Evolutionary conservation across 805 yeast species (phyloP).

Genomic region (Candida peoriensis): DNA sequence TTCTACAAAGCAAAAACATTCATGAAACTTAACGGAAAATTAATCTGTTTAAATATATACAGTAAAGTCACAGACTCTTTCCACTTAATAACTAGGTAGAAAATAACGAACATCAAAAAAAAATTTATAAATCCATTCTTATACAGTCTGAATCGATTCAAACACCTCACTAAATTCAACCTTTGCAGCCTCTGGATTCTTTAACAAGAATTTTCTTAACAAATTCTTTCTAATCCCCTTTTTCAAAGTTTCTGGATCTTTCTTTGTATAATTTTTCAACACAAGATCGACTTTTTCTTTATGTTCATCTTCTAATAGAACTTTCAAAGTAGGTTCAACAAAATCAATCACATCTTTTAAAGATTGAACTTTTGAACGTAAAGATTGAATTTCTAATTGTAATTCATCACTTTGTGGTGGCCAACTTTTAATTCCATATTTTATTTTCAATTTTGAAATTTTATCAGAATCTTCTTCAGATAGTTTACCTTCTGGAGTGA

Average conservation of each 20-base stretch:
- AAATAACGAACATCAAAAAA: too few relatives aligned
- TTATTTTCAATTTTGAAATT: slow-evolving; percentile 34
- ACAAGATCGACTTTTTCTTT: slow-evolving; percentile 33
- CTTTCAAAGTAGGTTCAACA: slow-evolving; percentile 31
- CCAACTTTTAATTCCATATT: slow-evolving; percentile 43
- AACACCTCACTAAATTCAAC: slow-evolving; percentile 17
- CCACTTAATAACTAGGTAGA: too few relatives aligned
- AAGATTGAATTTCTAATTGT: slow-evolving; percentile 31
- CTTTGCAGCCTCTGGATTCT: slow-evolving; percentile 21
- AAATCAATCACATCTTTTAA: slow-evolving; percentile 29
- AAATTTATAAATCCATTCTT: too few relatives aligned
- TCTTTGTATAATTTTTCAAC: slow-evolving; percentile 29
- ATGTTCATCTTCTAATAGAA: slow-evolving; percentile 31
- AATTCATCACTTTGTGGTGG: slow-evolving; percentile 38
- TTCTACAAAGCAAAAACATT: too few relatives aligned
- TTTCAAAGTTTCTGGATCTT: slow-evolving; percentile 37
- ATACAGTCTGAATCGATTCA: slow-evolving; percentile 13
- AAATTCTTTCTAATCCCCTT: slow-evolving; percentile 64
- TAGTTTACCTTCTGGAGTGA: slow-evolving; percentile 23
- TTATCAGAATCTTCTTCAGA: slow-evolving; percentile 32
- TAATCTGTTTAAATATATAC: too few relatives aligned
- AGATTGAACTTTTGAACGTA: slow-evolving; percentile 25
- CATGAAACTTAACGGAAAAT: too few relatives aligned
- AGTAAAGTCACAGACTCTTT: too few relatives aligned
- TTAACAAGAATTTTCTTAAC: slow-evolving; percentile 56